Base-by-base conservation (phyloP, 2,329 filamentous ascomycete species). In the Niveomyces coronatus region DNA sequence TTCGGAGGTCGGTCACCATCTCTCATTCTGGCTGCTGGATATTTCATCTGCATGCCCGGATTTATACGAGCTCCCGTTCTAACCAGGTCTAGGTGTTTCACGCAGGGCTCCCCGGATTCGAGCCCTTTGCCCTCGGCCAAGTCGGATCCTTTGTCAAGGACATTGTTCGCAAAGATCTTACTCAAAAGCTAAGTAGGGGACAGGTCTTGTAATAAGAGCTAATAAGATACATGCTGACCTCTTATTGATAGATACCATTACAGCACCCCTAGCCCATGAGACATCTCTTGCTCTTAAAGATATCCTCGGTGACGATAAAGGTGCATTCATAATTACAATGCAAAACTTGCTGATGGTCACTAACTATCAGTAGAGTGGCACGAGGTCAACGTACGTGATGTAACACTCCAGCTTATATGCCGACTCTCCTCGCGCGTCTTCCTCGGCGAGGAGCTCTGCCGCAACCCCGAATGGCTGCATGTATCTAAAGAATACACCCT, bases 401-500 rank as follows among this genome's bases (percentile, higher is more conserved):
- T 29, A 2, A 39, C 41, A 8, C 30, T 43, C 5, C 22, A 35
- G 10, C 22, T 47, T 8, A 37, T 47, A 9, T 37, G 44, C 4
- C 44, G 44, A 18, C 37, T 46, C 16, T 53, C 51, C 1, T 51
- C 51, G 39, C 52, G 58, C 3, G 47, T 68, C 22, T 54, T 67
- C 11, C 57, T 67, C 9, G 64, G 65, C 13, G 41, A 51, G 5
- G 48, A 51, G n/a, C 40, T 61, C 18, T 61, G 56, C 45, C 60
- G 62, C 14, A 60, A 74, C 43, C 45, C 60, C 9, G 55, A 56
- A 3, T 71, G 70, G 47, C 53, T 75, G n/a, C 49, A 57, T 5
- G 53, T 60, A 27, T 66, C 66, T 30, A 53, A 63, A 3, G 52
- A 53, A 5, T 73, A 71, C 41, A 66, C 70, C 7, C 45, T 64